Conservation (phyloP, 176 grass and related monocot species). For the Phyllostachys edulis region DNA sequence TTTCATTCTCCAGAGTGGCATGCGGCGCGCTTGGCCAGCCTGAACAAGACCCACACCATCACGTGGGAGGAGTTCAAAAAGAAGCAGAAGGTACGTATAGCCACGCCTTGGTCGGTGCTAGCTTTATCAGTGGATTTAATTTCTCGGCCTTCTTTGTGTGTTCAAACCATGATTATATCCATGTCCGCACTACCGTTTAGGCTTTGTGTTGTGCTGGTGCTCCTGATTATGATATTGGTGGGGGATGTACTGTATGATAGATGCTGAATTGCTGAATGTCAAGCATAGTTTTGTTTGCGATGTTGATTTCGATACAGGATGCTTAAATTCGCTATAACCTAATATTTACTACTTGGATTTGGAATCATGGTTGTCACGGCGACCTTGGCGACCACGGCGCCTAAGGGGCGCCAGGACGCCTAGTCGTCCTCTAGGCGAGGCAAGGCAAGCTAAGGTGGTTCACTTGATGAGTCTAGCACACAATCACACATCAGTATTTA, state of each 20-base stretch:
- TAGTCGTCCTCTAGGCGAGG: no score
- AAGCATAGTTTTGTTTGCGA: background rate
- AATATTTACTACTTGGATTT: background rate
- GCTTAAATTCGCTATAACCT: background rate
- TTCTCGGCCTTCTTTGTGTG: background rate
- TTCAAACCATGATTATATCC: background rate
- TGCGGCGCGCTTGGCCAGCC: slow-evolving; percentile 97
- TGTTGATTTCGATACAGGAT: background rate
- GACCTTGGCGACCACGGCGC: no score
- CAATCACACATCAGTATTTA: no score
- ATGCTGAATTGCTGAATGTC: background rate
- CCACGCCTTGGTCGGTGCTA: background rate
- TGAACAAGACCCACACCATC: slow-evolving; percentile 92
- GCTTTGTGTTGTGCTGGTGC: background rate
- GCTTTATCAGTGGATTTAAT: background rate
- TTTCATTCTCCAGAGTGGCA: slow-evolving; percentile 99
- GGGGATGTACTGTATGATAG: background rate
- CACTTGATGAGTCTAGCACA: no score
- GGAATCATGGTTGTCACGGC: no score
- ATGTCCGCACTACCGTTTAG: background rate
- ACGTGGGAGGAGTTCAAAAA: slow-evolving; percentile 99
- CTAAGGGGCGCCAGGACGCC: no score
- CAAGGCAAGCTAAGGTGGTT: no score
- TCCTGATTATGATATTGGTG: background rate
- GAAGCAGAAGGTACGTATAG: slow-evolving; percentile 83